Evolutionary conservation across 2,329 filamentous ascomycete species (phyloP), one percentile per base, ranked within the genome.

Genomic region (Ascocoryne sarcoides): DNA sequence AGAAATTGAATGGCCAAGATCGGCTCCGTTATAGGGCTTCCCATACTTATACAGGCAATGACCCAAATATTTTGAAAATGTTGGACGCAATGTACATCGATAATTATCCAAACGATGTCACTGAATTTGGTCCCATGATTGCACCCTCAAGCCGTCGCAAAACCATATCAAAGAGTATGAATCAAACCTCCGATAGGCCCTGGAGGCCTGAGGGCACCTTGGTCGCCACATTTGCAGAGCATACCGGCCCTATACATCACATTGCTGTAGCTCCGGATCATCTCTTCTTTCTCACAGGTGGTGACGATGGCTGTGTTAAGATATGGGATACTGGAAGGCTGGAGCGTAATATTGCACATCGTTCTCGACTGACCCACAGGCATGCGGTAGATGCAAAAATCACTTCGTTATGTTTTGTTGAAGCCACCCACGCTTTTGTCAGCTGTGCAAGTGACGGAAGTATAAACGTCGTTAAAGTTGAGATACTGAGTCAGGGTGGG

Each of bases 301-400:
- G 89, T 8, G 86, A 95, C 55, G 92, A 98, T 61, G 86, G 92
- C 2, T 79, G 76, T 5, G 85, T 95, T 42, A 94, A 86, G 57
- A 74, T 98, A 4, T 98, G 92, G 92, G 92, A 98, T 63, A 83
- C 87, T 18, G 80, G 79, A 18, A 76, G 92, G 17, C 71, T 98
- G 5, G 92, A 98, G 63, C 82, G 88, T 32, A 96, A 95, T 58
- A 78, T 96, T 36, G 83, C 85, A 0, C 84, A 94, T 54, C 78
- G 88, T 32, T 88, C 92, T 19, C 75, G 90, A 16, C 85, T 93
- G 57, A 93, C 85, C 0, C 83, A 95, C 63, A 80, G 73, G 42
- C 85, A 95, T 53, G 74, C 73, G 0, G 64, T 75, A 1, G 82
- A 80, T 2, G 74, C 80, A 0, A 82, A 77, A 44, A 83, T 96